A percentile compares a stretch with the other conserved stretches of the same genome.
phyloP scores from a whole-genome alignment of 192 early-diverging fungal species.

The Umbelopsis sp. region DNA sequence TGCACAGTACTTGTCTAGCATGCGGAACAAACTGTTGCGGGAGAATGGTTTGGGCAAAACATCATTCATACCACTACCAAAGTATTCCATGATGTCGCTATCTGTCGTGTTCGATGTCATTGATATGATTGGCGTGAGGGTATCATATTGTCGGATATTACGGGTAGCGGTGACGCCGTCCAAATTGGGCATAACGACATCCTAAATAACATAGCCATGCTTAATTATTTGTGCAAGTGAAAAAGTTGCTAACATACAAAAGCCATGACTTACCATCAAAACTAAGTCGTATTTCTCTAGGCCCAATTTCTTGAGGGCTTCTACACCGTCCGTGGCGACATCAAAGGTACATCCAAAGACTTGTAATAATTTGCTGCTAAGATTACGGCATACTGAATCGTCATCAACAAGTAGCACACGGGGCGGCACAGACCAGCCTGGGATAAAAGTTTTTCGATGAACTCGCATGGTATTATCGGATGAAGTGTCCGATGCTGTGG shows the following conservation, averaged over 20 bases:
- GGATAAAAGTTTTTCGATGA: conserved; percentile 31
- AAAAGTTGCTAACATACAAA: neutral
- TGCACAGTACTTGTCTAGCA: conserved; percentile 62
- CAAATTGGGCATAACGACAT: conserved; percentile 74
- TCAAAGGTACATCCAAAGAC: conserved; percentile 72
- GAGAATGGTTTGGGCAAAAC: conserved; percentile 74
- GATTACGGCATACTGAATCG: conserved; percentile 59
- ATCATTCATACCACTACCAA: conserved; percentile 76
- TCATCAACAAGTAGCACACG: conserved; percentile 73
- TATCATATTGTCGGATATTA: conserved; percentile 74
- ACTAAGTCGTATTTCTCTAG: conserved; percentile 75
- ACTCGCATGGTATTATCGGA: conserved; percentile 31
- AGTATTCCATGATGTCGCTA: conserved; percentile 67
- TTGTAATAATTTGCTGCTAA: conserved; percentile 59
- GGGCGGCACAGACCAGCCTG: conserved; percentile 33
- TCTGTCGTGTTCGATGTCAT: conserved; percentile 76
- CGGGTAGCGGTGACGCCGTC: conserved; percentile 71
- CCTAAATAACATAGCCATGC: conserved; percentile 38
- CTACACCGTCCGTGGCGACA: conserved; percentile 68
- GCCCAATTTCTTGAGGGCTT: conserved; percentile 64
- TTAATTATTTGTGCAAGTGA: neutral
- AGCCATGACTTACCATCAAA: conserved; percentile 54
- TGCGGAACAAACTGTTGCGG: conserved; percentile 46
- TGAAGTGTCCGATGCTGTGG: conserved; percentile 2
- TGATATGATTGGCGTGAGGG: conserved; percentile 69